Conservation (phyloP, 768 basidiomycete species). For the Strobilomyces dryophilus region DNA sequence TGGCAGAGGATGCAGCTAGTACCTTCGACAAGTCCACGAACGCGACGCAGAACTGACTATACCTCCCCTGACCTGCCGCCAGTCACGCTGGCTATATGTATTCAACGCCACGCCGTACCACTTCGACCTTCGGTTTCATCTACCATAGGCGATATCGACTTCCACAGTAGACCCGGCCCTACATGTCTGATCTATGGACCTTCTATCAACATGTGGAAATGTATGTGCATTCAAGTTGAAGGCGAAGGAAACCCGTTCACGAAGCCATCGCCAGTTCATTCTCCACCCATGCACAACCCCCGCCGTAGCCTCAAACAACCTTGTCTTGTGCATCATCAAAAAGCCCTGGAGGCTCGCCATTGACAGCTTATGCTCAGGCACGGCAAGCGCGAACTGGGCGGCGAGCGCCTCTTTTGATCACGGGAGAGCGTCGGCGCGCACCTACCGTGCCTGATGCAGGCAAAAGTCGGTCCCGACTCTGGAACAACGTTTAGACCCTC, state of each 20-base stretch:
- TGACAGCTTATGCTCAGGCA: constrained; percentile 44
- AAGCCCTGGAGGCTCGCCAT: constrained; percentile 52
- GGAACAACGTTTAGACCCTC: background rate
- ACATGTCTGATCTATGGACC: no score
- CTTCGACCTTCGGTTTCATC: no score
- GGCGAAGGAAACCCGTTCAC: background rate
- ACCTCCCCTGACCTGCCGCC: no score
- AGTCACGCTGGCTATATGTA: no score
- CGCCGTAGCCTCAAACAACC: constrained; percentile 52
- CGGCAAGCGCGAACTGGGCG: constrained; percentile 45
- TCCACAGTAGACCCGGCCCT: no score
- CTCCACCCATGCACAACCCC: constrained; percentile 47
- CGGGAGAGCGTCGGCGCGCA: constrained; percentile 40
- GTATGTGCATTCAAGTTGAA: constrained; percentile 4
- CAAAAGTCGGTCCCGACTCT: background rate
- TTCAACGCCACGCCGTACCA: no score
- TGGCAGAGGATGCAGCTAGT: no score
- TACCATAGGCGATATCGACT: no score
- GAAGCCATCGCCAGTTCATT: constrained; percentile 30
- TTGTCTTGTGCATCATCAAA: constrained; percentile 63
- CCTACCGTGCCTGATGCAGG: constrained; percentile 26
- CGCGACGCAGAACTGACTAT: no score
- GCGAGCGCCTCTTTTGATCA: constrained; percentile 45
- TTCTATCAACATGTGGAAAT: no score
- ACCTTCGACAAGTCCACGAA: no score